phyloP scores from a whole-genome alignment of 108 stramenopile genomes.

The Nitzschia sp. region DNA sequence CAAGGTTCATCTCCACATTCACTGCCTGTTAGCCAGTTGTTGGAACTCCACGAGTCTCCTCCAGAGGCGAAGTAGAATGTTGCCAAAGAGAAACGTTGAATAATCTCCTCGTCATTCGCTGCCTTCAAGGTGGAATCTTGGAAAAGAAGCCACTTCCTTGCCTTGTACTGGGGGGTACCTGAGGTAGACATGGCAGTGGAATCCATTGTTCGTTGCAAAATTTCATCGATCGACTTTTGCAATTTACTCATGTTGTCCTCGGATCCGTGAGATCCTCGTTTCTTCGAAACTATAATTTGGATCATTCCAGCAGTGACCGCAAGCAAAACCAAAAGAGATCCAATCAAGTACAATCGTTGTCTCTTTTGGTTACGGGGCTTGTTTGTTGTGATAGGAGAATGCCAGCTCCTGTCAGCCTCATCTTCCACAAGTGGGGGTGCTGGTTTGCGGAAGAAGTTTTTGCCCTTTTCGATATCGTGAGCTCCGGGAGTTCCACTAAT shows the following conservation, averaged over 20 bases:
- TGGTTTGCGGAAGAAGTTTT: background rate
- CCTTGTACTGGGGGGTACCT: slow-evolving; percentile 49
- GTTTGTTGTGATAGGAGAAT: slow-evolving; percentile 14
- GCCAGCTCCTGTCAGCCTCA: slow-evolving; percentile 30
- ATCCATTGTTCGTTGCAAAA: slow-evolving; percentile 32
- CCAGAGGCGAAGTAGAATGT: slow-evolving; percentile 59
- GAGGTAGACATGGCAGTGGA: slow-evolving; percentile 22
- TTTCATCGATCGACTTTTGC: slow-evolving; percentile 28
- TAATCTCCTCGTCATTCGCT: slow-evolving; percentile 35
- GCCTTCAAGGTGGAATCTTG: slow-evolving; percentile 18
- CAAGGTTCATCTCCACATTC: slow-evolving; percentile 60
- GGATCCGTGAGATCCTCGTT: background rate
- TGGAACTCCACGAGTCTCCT: slow-evolving; percentile 32
- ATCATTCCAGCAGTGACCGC: slow-evolving; percentile 3
- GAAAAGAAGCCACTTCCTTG: slow-evolving; percentile 57
- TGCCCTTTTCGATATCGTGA: slow-evolving; percentile 32
- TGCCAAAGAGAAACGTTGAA: slow-evolving; percentile 70
- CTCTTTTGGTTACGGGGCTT: slow-evolving; percentile 10
- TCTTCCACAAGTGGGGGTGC: slow-evolving; percentile 2
- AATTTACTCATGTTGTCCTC: slow-evolving; percentile 5
- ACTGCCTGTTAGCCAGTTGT: slow-evolving; percentile 65
- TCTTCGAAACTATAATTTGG: background rate
- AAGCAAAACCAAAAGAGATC: slow-evolving; percentile 6
- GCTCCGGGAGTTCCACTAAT: slow-evolving; percentile 28
- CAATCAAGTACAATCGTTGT: slow-evolving; percentile 11